phyloP scores from a whole-genome alignment of 2,329 filamentous ascomycete genomes.

The Hypoxylon sp. region DNA sequence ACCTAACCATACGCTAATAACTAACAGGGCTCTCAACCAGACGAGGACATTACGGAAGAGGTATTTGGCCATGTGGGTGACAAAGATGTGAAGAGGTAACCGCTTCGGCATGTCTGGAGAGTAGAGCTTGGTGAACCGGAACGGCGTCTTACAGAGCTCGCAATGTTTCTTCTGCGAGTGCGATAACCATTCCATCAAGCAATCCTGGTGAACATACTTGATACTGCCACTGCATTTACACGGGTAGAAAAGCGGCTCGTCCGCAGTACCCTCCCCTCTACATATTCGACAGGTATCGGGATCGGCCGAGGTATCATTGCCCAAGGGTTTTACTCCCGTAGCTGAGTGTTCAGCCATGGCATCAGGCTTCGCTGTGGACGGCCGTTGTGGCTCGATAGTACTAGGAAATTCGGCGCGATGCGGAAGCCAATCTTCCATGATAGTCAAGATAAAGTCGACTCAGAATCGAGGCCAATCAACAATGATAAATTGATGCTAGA shows the following conservation, averaged over 20 bases:
- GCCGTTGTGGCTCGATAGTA: conserved; percentile 39
- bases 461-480: neutral
- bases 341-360: conserved; percentile 39
- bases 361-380: conserved; percentile 36
- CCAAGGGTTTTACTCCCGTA: conserved; percentile 17
- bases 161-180: conserved; percentile 99
- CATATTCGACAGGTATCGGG: conserved; percentile 96
- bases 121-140: conserved; percentile 98
- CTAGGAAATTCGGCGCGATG: conserved; percentile 43
- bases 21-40: conserved; percentile 84
- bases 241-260: conserved; percentile 94
- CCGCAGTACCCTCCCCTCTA: conserved; percentile 84
- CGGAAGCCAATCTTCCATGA: conserved; percentile 37
- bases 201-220: conserved; percentile 98
- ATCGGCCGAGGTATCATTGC: conserved; percentile 44
- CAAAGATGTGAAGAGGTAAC: conserved; percentile 84
- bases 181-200: conserved; percentile 97
- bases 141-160: conserved; percentile 98
- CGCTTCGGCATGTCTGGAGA: conserved; percentile 91
- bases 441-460: conserved; percentile 3
- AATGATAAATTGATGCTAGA: conserved; percentile 1
- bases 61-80: conserved; percentile 83
- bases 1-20: conserved; percentile 88
- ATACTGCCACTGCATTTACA: conserved; percentile 99
- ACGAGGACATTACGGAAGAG: conserved; percentile 78